Evolutionary conservation across 805 yeast species (phyloP).

Genomic region (Blastobotrys chiropterorum): DNA sequence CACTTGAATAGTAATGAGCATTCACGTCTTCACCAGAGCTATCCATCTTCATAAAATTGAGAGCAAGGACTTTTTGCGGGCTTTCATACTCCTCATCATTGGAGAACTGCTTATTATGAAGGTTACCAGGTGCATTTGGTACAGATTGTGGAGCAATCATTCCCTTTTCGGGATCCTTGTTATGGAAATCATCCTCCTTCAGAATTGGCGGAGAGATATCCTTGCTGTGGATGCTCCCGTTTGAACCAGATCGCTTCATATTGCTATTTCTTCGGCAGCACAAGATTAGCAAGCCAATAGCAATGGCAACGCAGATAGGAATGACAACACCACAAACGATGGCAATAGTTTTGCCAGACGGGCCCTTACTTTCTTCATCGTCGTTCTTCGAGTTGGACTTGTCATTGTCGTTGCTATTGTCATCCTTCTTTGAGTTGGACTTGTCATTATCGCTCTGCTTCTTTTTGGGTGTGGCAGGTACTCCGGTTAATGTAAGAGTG

Average conservation of each 20-base stretch:
- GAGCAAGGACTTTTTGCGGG: slow-evolving; percentile 32
- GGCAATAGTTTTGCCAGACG: slow-evolving; percentile 55
- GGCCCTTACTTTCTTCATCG: slow-evolving; percentile 18
- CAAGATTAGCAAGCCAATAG: slow-evolving; percentile 51
- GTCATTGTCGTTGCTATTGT: slow-evolving; percentile 11
- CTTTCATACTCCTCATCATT: slow-evolving; percentile 21
- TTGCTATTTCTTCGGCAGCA: slow-evolving; percentile 45
- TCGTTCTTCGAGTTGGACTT: slow-evolving; percentile 7
- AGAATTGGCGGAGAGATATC: slow-evolving; percentile 37
- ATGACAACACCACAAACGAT: slow-evolving; percentile 88
- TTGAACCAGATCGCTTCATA: slow-evolving; percentile 12
- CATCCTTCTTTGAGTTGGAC: not conserved
- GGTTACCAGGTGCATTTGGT: not conserved
- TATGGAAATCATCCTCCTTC: slow-evolving; percentile 19
- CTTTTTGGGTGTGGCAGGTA: slow-evolving; percentile 29
- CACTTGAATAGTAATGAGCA: slow-evolving; percentile 6
- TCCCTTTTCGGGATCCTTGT: slow-evolving; percentile 7
- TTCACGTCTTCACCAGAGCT: slow-evolving; percentile 22
- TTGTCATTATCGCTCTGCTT: not conserved
- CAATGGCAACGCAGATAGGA: slow-evolving; percentile 50
- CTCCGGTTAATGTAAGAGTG: slow-evolving; percentile 50
- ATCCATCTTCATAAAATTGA: slow-evolving; percentile 33
- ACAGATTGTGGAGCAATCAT: not conserved
- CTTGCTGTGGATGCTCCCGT: slow-evolving; percentile 20
- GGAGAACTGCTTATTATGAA: not conserved